A percentile compares a stretch with the other conserved stretches of the same genome.
These are phyloP conservation scores for Cardiospermum halicacabum DNA, from an alignment of 345 rosid species.

Conservation along the genomic window DNA sequence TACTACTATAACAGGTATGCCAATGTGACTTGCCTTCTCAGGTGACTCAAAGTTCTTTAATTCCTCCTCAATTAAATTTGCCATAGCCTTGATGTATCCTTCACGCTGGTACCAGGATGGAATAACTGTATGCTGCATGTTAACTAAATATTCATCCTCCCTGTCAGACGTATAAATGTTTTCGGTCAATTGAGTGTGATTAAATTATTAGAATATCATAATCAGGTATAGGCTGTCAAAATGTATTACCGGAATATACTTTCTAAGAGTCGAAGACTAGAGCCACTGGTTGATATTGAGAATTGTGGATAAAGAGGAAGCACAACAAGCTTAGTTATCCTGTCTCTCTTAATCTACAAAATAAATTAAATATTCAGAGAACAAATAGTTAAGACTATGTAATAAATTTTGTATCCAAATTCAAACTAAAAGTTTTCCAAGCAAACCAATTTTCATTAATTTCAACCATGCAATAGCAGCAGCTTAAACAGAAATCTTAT, in stretches of 20 bases:
- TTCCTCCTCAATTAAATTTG: constrained; percentile 74
- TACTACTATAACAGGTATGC: not conserved
- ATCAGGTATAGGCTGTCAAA: constrained; percentile 1
- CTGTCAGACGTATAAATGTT: constrained; percentile 35
- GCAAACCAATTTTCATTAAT: not conserved
- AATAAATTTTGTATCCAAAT: not conserved
- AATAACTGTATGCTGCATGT: constrained; percentile 98
- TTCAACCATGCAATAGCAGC: not conserved
- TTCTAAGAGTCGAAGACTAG: constrained; percentile 96
- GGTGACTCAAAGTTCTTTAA: constrained; percentile 58
- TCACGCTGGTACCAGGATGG: constrained; percentile 99
- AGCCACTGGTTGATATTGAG: constrained; percentile 98
- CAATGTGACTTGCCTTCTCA: constrained; percentile 51
- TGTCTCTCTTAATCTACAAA: constrained; percentile 79
- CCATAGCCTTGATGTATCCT: constrained; percentile 90
- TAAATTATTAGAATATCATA: not conserved
- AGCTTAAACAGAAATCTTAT: not conserved
- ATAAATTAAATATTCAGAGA: constrained; percentile 5
- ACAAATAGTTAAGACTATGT: not conserved
- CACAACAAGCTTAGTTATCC: constrained; percentile 89
- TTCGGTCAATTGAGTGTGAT: constrained; percentile 20
- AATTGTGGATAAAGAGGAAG: constrained; percentile 99
- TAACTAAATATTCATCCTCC: constrained; percentile 96
- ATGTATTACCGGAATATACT: constrained; percentile 71
- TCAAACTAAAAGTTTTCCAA: not conserved